phyloP scores from a whole-genome alignment of 257 asterid species.

The Solanum peruvianum region DNA sequence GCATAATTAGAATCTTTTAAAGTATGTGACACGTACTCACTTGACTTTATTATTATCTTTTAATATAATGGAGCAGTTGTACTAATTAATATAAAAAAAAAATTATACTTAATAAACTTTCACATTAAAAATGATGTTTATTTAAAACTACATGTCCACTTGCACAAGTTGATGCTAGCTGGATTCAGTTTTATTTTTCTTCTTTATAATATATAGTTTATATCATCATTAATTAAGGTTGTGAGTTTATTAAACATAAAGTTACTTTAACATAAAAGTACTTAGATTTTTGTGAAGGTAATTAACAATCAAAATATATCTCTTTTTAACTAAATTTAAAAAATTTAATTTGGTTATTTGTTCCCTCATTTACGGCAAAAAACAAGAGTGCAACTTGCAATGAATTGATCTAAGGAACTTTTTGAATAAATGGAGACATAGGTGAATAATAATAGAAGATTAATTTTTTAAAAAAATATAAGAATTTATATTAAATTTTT shows the following conservation, averaged over 20 bases:
- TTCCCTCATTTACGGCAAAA: slow-evolving; percentile 17
- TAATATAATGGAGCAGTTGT: not conserved
- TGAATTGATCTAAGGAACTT: not conserved
- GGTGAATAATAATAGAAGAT: not conserved
- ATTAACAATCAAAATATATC: slow-evolving; percentile 1
- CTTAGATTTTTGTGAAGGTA: slow-evolving; percentile 6
- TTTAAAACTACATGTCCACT: slow-evolving; percentile 26
- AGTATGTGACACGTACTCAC: not conserved
- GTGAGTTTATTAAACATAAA: not conserved
- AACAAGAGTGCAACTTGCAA: not conserved
- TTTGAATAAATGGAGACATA: too few relatives aligned
- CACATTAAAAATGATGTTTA: not conserved
- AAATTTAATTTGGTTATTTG: slow-evolving; percentile 12
- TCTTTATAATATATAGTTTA: too few relatives aligned
- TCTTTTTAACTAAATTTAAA: not conserved
- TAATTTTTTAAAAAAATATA: too few relatives aligned
- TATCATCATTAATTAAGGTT: not conserved
- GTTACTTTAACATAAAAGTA: not conserved
- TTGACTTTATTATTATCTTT: not conserved
- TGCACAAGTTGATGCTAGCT: slow-evolving; percentile 12
- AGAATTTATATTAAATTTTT: too few relatives aligned
- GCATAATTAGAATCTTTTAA: not conserved
- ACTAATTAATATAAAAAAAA: not conserved
- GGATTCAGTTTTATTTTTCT: not conserved
- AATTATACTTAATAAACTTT: not conserved